Conservation (phyloP, 2,329 filamentous ascomycete genomes). For the Leptographium wingfieldii region DNA sequence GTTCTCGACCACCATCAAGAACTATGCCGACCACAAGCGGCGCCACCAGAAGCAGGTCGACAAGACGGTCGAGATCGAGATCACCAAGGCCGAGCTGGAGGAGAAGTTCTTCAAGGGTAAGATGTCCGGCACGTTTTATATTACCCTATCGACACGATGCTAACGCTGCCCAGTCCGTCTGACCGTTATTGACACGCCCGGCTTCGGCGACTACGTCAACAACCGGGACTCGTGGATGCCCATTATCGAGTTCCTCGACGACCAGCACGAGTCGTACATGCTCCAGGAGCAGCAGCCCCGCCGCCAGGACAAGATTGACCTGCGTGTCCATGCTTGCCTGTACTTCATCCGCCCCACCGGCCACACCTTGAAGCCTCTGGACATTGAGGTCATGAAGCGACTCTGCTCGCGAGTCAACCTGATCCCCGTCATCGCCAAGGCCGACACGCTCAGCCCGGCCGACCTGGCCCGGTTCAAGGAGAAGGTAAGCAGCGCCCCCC, state of each 20-base stretch:
- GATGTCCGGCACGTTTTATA: neutral
- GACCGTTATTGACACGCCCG: slow-evolving; percentile 97
- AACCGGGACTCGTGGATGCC: slow-evolving; percentile 99
- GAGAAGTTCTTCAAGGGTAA: slow-evolving; percentile 99
- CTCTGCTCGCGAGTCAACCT: slow-evolving; percentile 96
- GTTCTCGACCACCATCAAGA: slow-evolving; percentile 99
- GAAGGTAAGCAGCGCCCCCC: slow-evolving; percentile 42
- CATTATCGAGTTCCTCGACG: slow-evolving; percentile 98
- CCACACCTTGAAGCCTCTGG: slow-evolving; percentile 94
- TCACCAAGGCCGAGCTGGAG: slow-evolving; percentile 98
- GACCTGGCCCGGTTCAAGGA: slow-evolving; percentile 93
- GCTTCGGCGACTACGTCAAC: slow-evolving; percentile 99
- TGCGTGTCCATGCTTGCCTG: slow-evolving; percentile 93
- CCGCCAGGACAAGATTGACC: slow-evolving; percentile 96
- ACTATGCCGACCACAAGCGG: slow-evolving; percentile 99
- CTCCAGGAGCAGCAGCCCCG: slow-evolving; percentile 98
- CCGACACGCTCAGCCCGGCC: slow-evolving; percentile 86
- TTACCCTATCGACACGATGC: neutral
- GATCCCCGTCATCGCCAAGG: slow-evolving; percentile 97
- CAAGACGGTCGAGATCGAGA: slow-evolving; percentile 99
- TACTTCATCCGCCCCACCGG: slow-evolving; percentile 99
- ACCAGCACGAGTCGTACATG: slow-evolving; percentile 99
- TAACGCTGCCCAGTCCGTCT: slow-evolving; percentile 58
- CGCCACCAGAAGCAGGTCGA: slow-evolving; percentile 99
- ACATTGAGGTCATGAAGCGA: slow-evolving; percentile 99